phyloP scores from a whole-genome alignment of 2,329 filamentous ascomycete genomes.

The Pestalotiopsis sp. region DNA sequence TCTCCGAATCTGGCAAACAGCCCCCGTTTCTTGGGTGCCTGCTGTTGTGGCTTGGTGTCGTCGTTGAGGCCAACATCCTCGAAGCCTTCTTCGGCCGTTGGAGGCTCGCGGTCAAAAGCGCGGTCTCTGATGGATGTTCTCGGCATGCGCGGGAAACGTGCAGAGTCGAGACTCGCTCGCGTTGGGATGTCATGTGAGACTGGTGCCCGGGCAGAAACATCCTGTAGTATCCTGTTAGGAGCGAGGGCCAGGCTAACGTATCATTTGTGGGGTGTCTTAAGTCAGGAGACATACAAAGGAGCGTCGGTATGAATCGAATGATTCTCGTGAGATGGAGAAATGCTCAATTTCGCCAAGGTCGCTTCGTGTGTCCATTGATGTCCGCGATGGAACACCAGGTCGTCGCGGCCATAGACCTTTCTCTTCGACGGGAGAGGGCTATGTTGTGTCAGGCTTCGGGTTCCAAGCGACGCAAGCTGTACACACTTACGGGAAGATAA shows the following conservation, averaged over 20 bases:
- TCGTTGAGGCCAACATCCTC: slow-evolving; percentile 90
- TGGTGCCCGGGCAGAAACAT: slow-evolving; percentile 87
- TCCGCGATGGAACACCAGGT: slow-evolving; percentile 47
- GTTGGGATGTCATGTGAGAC: slow-evolving; percentile 55
- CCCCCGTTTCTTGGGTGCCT: slow-evolving; percentile 68
- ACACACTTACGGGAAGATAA: slow-evolving; percentile 77
- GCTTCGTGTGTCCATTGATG: slow-evolving; percentile 54
- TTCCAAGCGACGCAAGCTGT: not conserved
- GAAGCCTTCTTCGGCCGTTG: slow-evolving; percentile 78
- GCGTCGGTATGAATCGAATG: slow-evolving; percentile 93
- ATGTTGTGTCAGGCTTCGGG: slow-evolving; percentile 16
- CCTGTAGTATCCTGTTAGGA: slow-evolving; percentile 52
- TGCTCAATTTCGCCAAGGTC: slow-evolving; percentile 83
- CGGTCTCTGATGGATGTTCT: slow-evolving; percentile 61
- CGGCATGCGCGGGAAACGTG: slow-evolving; percentile 62
- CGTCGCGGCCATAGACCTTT: slow-evolving; percentile 74
- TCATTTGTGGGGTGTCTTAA: not conserved
- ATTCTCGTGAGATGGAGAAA: slow-evolving; percentile 94
- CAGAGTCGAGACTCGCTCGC: slow-evolving; percentile 81
- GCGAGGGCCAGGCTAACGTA: slow-evolving; percentile 6
- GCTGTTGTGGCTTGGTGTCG: slow-evolving; percentile 54
- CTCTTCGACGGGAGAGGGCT: slow-evolving; percentile 89
- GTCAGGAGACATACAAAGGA: slow-evolving; percentile 73
- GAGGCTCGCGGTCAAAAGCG: slow-evolving; percentile 59
- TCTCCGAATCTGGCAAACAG: slow-evolving; percentile 84